phyloP scores from a whole-genome alignment of 176 grass and related monocot species.

The Poa annua region DNA sequence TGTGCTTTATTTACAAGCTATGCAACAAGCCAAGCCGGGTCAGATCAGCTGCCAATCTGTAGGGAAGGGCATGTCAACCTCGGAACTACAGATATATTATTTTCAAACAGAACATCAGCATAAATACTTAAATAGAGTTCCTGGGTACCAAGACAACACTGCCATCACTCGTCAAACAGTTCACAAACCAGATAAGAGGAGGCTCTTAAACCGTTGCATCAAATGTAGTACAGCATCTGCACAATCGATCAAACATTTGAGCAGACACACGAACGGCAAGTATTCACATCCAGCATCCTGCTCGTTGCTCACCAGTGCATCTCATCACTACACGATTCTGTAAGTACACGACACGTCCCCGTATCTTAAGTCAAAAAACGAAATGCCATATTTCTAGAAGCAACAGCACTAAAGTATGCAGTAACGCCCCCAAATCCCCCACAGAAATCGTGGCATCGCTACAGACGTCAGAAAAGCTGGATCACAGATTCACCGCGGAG shows the following conservation, averaged over 20 bases:
- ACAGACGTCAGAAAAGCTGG: neutral
- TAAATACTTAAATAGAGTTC: neutral
- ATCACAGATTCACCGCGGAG: conserved; percentile 18
- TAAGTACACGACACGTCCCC: neutral
- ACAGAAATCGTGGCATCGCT: neutral
- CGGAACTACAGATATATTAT: neutral
- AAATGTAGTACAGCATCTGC: neutral
- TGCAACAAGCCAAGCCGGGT: neutral
- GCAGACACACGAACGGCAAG: neutral
- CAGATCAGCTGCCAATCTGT: neutral
- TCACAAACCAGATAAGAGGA: neutral
- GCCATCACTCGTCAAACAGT: neutral
- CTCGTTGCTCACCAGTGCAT: too few species aligned
- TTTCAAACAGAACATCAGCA: neutral
- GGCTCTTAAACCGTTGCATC: neutral
- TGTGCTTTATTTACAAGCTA: neutral
- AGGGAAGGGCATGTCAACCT: conserved; percentile 8
- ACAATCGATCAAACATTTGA: neutral
- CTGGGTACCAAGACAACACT: neutral
- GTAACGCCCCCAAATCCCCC: neutral
- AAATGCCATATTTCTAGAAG: neutral
- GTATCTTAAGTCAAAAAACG: neutral
- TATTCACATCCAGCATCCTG: conserved; percentile 1
- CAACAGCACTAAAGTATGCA: neutral
- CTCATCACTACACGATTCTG: neutral